Base-by-base conservation (phyloP, 2,329 filamentous ascomycete genomes). In the Ciborinia camelliae region DNA sequence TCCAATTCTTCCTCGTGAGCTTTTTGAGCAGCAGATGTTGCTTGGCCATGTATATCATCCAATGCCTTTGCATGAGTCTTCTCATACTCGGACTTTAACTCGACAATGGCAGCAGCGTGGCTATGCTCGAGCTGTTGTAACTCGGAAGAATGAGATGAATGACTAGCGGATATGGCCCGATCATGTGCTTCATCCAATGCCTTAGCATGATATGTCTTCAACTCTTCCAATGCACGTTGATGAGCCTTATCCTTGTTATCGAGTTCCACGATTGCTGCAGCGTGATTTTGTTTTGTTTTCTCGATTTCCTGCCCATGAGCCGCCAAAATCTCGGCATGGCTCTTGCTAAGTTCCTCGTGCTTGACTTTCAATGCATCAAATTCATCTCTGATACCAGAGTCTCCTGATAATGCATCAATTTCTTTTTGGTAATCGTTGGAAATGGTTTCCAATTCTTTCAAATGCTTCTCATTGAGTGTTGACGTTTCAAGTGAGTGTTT, bases 361-460 rank as follows among this genome's bases (percentile, higher is more conserved):
- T 86, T 81, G 6, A 74, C 75, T 72, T 87, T 84, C 7, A 89
- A 79, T 45, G 85, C 83, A 65, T 86, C 81, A 67, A 84, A 88
- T 75, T 87, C 85, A 68, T 83, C 82, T 77, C 86, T 87, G 76
- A 86, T 86, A 73, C 84, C 84, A 18, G 86, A 85, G 67, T 88
- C 85, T 28, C 84, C 85, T 64, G 82, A 81, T 20, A 88, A 81
- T 65, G 82, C 82, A 71, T 88, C 85, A 62, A 89, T 87, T 73
- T 88, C 85, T n/a, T 81, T 80, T 73, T 88, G 83, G 68, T 86
- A 87, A 69, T 88, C 85, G 68, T 83, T 78, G 1, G 84, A 85
- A 63, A 88, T 75, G 66, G 81, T 81, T 73, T 83, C 79, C 69
- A 89, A 79, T 72, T 85, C 83, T 69, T 82, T 80, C 66, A 84